Evolutionary conservation across 208 protist genomes (phyloP).

Genomic region (Leishmania turanica): DNA sequence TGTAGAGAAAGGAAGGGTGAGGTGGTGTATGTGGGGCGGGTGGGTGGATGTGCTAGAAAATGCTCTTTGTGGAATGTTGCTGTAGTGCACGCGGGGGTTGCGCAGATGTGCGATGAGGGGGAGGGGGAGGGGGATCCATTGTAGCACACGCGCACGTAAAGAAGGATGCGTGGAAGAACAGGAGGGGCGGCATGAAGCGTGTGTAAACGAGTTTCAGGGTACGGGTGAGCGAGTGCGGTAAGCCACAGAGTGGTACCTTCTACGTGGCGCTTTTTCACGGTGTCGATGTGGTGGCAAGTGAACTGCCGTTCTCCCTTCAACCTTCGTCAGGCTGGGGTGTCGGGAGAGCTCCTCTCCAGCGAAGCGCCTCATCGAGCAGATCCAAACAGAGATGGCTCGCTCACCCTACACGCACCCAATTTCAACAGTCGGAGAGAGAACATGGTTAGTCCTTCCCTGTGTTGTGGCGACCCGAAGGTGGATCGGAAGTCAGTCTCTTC

Average conservation of each 20-base stretch:
- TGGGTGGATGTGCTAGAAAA: not conserved
- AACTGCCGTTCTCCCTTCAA: not conserved
- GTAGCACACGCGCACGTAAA: not conserved
- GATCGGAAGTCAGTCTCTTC: not conserved
- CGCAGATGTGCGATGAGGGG: not conserved
- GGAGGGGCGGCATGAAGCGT: not conserved
- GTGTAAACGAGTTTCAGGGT: not conserved
- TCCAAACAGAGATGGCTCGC: not conserved
- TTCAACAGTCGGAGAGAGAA: not conserved
- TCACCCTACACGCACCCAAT: not conserved
- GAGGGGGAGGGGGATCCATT: not conserved
- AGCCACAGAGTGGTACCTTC: not conserved
- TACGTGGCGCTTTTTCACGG: not conserved
- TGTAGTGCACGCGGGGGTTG: no score
- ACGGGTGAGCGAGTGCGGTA: not conserved
- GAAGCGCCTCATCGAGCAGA: not conserved
- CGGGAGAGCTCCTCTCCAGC: not conserved
- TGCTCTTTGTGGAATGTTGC: not conserved
- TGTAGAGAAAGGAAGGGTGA: not conserved
- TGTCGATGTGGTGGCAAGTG: not conserved
- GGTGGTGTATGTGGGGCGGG: no score
- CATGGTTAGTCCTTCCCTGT: not conserved
- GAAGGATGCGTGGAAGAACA: not conserved
- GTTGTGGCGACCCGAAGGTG: not conserved
- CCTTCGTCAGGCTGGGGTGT: not conserved